Base-by-base conservation (phyloP, 2,329 filamentous ascomycete species). In the Pyrenophora teres region DNA sequence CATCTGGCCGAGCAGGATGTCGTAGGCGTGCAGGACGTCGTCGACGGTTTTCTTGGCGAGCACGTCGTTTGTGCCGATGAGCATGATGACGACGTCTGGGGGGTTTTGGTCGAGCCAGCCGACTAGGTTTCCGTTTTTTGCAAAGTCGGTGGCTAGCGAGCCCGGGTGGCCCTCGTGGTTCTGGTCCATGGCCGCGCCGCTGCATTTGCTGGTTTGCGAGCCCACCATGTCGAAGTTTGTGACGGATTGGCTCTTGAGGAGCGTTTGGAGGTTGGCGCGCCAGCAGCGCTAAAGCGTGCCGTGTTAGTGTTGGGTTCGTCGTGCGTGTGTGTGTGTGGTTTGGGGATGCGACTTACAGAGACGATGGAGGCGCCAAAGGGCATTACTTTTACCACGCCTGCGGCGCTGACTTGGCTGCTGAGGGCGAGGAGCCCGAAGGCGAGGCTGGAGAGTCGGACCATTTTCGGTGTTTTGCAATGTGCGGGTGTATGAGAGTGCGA, bases 151-250 rank as follows among this genome's bases (percentile, higher is more conserved):
- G 13, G 74, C 77, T 1, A 72, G 68, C 23, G 67, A 71, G 4
- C 77, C 76, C 2, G 76, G 68, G 54, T 78, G 76, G 27, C 77
- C 77, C 58, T 80, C 76, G 52, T 79, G 76, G 35, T 77, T 71
- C 37, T 72, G 72, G 50, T 79, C 77, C 48, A 76, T 75, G 15
- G 65, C 52, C 52, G 74, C 69, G 45, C 74, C 72, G 50, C 68
- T 72, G 30, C 72, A 74, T 44, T 63, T 65, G 2, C 60, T 62
- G 2, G 67, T 65, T 37, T 74, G 66, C 3, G 72, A 56, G 32
- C 71, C 71, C 33, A 74, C 69, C 49, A 74, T 72, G 60, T 73
- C 67, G 38, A 63, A 64, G 60, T 73, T 69, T 18, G 46, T 65
- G 15, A 63, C 41, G 16, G 53, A 52, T 33, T 47, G 46, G 19